Evolutionary conservation across 768 basidiomycete species (phyloP).

Genomic region (Lactarius evosmus): DNA sequence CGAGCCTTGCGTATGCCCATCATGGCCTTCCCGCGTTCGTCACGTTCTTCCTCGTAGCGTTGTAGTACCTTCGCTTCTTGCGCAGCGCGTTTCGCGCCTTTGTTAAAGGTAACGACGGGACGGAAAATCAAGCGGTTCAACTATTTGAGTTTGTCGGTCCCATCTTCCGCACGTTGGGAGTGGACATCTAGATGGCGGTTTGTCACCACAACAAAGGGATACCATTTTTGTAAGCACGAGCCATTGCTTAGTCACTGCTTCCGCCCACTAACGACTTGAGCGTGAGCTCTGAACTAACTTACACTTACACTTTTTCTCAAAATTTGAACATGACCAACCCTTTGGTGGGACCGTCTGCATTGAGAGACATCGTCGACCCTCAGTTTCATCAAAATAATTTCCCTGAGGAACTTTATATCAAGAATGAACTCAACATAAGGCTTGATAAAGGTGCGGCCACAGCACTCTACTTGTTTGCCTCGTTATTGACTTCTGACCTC

Average conservation of each 20-base stretch:
- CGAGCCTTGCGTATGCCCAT: constrained; percentile 84
- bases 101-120: constrained; percentile 90
- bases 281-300: background rate
- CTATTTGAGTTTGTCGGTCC: constrained; percentile 88
- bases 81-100: constrained; percentile 82
- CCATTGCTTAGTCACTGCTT: background rate
- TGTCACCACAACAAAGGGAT: no score
- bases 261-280: background rate
- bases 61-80: constrained; percentile 80
- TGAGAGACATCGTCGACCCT: constrained; percentile 68
- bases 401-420: constrained; percentile 73
- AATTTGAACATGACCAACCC: constrained; percentile 30
- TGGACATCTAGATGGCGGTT: constrained; percentile 92
- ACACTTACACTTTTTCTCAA: background rate
- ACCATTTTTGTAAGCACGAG: no score
- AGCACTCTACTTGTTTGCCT: background rate
- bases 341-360: constrained; percentile 34
- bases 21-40: constrained; percentile 82
- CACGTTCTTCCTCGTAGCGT: constrained; percentile 84
- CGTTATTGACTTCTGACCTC: constrained; percentile 14
- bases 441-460: constrained; percentile 79
- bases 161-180: constrained; percentile 85
- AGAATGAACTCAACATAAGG: constrained; percentile 78
- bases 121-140: constrained; percentile 94
- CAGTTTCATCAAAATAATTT: constrained; percentile 96